Evolutionary conservation across 495 filamentous ascomycete species (phyloP).

Genomic region (Penicillium macrosclerotiorum): DNA sequence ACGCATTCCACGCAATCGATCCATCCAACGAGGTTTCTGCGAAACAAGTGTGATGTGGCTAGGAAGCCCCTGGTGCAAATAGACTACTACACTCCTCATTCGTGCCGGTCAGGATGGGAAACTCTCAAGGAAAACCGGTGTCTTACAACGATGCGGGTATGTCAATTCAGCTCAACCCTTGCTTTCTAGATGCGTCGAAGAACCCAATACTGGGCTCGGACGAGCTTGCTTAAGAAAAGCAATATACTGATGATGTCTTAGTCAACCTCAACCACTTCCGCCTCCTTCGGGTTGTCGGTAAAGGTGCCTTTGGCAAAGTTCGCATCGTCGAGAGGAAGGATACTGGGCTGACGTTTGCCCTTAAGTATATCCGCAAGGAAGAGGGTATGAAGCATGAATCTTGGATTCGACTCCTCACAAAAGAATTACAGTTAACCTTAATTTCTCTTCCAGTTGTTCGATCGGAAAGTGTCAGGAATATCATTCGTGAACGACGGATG

Average conservation of each 20-base stretch:
- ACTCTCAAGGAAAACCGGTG: slow-evolving; percentile 89
- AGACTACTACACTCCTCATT: slow-evolving; percentile 20
- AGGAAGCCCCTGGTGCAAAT: slow-evolving; percentile 20
- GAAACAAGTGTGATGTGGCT: slow-evolving; percentile 35
- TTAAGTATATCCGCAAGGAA: slow-evolving; percentile 99
- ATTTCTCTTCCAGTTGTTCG: slow-evolving; percentile 70
- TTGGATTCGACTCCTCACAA: too few species aligned
- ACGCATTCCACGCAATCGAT: not conserved
- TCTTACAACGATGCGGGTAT: slow-evolving; percentile 89
- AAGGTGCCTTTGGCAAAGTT: slow-evolving; percentile 97
- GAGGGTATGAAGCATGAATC: too few species aligned
- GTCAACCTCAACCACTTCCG: slow-evolving; percentile 98
- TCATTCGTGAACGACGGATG: slow-evolving; percentile 96
- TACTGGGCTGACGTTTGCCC: slow-evolving; percentile 85
- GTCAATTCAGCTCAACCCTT: slow-evolving; percentile 29
- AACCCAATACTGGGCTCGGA: not conserved
- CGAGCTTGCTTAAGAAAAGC: not conserved
- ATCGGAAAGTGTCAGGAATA: slow-evolving; percentile 96
- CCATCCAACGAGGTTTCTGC: not conserved
- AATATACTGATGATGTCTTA: slow-evolving; percentile 32
- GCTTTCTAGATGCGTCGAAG: not conserved
- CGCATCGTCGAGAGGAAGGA: slow-evolving; percentile 98
- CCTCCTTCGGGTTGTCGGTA: slow-evolving; percentile 90
- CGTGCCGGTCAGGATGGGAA: slow-evolving; percentile 67
- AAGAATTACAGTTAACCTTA: not conserved